These are phyloP conservation scores for Beta macrorhiza DNA, from an alignment of 179 eudicot species.

Conservation along the genomic window DNA sequence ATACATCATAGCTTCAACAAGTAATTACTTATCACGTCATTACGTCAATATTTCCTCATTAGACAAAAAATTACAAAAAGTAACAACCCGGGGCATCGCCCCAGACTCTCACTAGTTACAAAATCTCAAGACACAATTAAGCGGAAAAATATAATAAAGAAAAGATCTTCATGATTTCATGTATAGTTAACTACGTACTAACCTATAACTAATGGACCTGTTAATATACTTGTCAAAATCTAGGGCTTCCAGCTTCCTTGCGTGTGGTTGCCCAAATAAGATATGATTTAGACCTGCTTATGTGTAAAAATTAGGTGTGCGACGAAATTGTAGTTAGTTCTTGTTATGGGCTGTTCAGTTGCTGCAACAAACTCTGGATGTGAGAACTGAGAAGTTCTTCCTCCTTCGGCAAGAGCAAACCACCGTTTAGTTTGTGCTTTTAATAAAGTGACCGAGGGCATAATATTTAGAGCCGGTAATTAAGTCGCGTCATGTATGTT, in stretches of 20 bases:
- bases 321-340: conserved; percentile 24
- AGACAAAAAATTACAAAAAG: no score
- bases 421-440: no score
- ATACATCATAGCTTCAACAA: no score
- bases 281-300: conserved; percentile 14
- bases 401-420: no score
- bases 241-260: conserved; percentile 28
- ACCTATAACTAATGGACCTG: not conserved
- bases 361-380: conserved; percentile 32
- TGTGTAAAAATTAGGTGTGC: conserved; percentile 32
- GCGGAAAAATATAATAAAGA: not conserved
- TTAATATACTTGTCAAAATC: conserved; percentile 16
- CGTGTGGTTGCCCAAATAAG: conserved; percentile 14
- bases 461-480: no score
- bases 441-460: no score
- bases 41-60: no score
- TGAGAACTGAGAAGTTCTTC: not conserved
- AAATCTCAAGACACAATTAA: not conserved
- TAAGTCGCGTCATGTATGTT: no score
- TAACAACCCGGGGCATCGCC: no score
- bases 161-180: not conserved
- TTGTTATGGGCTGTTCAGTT: conserved; percentile 31
- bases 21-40: no score
- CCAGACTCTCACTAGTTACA: no score
- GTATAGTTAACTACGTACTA: not conserved